Base-by-base conservation (phyloP, 2,329 filamentous ascomycete species). In the Pezicula carpinea region DNA sequence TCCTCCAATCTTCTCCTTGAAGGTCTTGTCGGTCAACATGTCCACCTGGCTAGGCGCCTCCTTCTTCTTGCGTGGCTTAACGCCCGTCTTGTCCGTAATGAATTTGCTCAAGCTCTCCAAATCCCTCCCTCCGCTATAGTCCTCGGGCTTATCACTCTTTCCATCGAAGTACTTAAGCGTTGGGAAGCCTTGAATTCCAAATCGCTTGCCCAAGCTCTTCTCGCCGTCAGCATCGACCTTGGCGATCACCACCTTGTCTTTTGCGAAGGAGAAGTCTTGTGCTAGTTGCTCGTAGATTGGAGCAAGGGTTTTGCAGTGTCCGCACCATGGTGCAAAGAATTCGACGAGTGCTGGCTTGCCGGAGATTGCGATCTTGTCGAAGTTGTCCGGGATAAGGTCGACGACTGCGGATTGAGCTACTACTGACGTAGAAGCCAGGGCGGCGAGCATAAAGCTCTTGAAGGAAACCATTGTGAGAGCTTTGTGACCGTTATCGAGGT, bases 321-420 rank as follows among this genome's bases (percentile, higher is more conserved):
- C 95, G 65, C 93, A 99, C 93, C 93, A 99, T 19, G 92, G 91
- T 29, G 93, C 93, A 65, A 95, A 97, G 80, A 99, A 99, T 69
- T 97, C 91, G 60, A 97, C 90, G 21, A 99, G 83, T 0, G 93
- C 91, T 36, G 93, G 92, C 75, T 95, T 97, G 69, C 90, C 90
- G 39, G 88, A 92, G 51, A 96, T 77, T 54, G 96, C 89, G 46
- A 96, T 77, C 40, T 85, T 73, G 74, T 97, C 92, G 68, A 99
- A 99, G 76, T 96, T 99, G 61, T 75, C 74, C 47, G 92, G 90
- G 50, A 87, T 83, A 52, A 99, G 84, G 68, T 97, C 92, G 60
- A 95, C 76, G 54, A 99, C 93, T 47, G 88, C 86, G 47, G 89
- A 93, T 60, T 83, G 82, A 61, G 52, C 80, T 74, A 69, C 71